These are phyloP conservation scores for Aphanomyces euteiches DNA, from an alignment of 352 stramenopile species.

Conservation along the genomic window DNA sequence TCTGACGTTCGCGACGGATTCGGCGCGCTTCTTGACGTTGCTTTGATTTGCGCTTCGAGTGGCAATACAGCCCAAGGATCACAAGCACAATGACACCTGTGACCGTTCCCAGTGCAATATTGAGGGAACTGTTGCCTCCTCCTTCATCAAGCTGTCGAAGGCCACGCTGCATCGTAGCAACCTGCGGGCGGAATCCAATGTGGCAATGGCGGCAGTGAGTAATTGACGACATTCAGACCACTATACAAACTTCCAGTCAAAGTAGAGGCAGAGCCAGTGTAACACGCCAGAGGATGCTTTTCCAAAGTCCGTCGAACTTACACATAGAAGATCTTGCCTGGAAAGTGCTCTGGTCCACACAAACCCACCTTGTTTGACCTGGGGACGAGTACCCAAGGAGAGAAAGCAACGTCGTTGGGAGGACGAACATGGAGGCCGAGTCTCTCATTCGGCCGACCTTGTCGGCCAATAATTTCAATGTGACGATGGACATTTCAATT, in stretches of 20 bases:
- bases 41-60: slow-evolving; percentile 19
- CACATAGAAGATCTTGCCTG: not conserved
- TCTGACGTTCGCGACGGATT: slow-evolving; percentile 15
- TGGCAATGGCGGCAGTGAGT: not conserved
- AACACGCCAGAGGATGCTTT: not conserved
- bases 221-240: not conserved
- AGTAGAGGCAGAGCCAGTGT: not conserved
- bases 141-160: not conserved
- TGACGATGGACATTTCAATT: no score
- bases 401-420: no score
- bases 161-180: not conserved
- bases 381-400: no score
- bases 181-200: not conserved
- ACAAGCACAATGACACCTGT: slow-evolving; percentile 25
- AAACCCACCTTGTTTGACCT: no score
- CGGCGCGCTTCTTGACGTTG: slow-evolving; percentile 18
- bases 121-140: slow-evolving; percentile 10
- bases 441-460: no score
- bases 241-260: slow-evolving; percentile 16
- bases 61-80: slow-evolving; percentile 21
- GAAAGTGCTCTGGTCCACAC: not conserved
- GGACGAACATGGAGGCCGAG: no score
- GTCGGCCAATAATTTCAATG: no score
- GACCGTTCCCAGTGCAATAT: slow-evolving; percentile 20
- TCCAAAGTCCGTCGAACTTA: no score